Conservation (phyloP, 2,329 filamentous ascomycete genomes). For the Aspergillus sp. region DNA sequence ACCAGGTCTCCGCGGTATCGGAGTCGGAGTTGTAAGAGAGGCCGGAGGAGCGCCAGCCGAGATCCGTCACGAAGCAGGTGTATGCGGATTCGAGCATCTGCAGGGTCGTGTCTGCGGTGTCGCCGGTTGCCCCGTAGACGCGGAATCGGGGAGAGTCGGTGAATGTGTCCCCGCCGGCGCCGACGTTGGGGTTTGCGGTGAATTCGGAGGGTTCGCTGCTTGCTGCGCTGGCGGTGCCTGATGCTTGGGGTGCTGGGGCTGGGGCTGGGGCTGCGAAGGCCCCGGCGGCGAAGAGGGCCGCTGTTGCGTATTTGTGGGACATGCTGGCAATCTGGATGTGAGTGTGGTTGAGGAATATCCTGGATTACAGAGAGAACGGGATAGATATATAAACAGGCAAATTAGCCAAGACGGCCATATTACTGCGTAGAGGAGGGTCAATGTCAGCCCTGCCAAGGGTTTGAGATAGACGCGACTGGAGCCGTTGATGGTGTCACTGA, state of each 20-base stretch:
- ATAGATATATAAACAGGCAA: no score
- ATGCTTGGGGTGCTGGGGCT: background rate
- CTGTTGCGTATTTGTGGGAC: background rate
- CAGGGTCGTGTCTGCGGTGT: background rate
- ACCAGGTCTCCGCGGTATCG: background rate
- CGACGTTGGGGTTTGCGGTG: conserved; percentile 12
- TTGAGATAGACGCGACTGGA: no score
- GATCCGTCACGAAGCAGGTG: conserved; percentile 11
- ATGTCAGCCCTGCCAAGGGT: no score
- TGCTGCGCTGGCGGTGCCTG: background rate
- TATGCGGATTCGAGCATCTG: conserved; percentile 13
- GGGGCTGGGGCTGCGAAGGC: background rate
- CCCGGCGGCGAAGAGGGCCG: background rate
- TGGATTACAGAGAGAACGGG: no score
- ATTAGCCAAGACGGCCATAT: no score
- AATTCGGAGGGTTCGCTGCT: conserved; percentile 1
- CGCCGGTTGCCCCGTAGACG: conserved; percentile 4
- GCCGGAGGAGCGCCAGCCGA: conserved; percentile 3
- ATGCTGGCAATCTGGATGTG: no score
- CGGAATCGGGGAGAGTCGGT: conserved; percentile 13
- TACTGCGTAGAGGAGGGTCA: no score
- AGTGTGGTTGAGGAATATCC: no score
- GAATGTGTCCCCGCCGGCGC: conserved; percentile 7
- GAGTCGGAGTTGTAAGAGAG: conserved; percentile 6
- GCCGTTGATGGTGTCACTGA: no score